These are phyloP conservation scores for Cryphonectria radicalis DNA, from an alignment of 2,329 filamentous ascomycete species.

Conservation along the genomic window DNA sequence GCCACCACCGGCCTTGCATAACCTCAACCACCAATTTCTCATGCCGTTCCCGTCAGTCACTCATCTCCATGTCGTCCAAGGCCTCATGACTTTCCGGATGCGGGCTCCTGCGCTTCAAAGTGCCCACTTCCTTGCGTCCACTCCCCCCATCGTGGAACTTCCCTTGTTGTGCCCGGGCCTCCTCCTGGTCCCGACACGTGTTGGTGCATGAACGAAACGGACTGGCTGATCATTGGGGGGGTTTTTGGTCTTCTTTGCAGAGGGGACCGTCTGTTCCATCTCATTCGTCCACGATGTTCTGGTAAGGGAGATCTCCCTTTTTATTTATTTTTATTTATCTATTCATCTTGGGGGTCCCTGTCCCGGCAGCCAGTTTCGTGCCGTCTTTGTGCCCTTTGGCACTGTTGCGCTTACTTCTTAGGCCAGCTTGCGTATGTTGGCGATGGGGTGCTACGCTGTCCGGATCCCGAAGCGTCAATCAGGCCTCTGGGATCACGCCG, in stretches of 20 bases:
- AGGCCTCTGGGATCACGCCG: slow-evolving; percentile 26
- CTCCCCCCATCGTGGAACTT: slow-evolving; percentile 6
- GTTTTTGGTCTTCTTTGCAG: slow-evolving; percentile 47
- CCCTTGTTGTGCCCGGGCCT: neutral
- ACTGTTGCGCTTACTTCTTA: slow-evolving; percentile 20
- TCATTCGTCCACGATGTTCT: slow-evolving; percentile 83
- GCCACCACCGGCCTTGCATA: slow-evolving; percentile 10
- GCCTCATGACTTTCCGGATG: slow-evolving; percentile 27
- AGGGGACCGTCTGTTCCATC: slow-evolving; percentile 82
- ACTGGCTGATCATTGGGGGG: slow-evolving; percentile 44
- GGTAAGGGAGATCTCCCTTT: slow-evolving; percentile 58
- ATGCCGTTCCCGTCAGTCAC: slow-evolving; percentile 14
- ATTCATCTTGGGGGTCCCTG: too few relatives aligned
- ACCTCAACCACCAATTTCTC: slow-evolving; percentile 10
- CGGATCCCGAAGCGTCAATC: slow-evolving; percentile 21
- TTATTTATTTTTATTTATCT: slow-evolving; percentile 3
- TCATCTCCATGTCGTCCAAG: neutral
- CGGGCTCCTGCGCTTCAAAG: slow-evolving; percentile 7
- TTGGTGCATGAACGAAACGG: slow-evolving; percentile 41
- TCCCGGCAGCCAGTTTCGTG: slow-evolving; percentile 30
- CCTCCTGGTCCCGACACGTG: slow-evolving; percentile 27
- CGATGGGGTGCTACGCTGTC: slow-evolving; percentile 18
- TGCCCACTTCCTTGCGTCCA: too few relatives aligned
- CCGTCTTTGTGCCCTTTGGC: slow-evolving; percentile 24
- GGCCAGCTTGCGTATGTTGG: slow-evolving; percentile 27